Evolutionary conservation across 768 basidiomycete genomes (phyloP), one percentile per base, ranked within the genome.

Genomic region (Suillus fuscotomentosus): DNA sequence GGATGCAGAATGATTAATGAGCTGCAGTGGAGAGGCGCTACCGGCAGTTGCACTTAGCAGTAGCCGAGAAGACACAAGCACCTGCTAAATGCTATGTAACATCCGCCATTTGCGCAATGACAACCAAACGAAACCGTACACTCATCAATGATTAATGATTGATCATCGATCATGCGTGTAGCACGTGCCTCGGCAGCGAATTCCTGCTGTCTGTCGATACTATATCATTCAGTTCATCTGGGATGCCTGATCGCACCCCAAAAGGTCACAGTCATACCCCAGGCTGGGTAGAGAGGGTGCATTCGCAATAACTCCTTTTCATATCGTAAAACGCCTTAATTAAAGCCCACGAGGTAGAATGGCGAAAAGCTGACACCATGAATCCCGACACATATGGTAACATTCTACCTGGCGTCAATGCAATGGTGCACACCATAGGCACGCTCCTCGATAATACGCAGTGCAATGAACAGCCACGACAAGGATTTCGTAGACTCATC

Each of bases 381-480:
- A 78, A 86, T 41, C 94, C 95, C 0, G 79, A 86, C 65, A 82
- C 88, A 13, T 96, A 94, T 76, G 80, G 82, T 10, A 79, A 87
- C 60, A 78, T 95, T 31, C 82, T 98, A 55, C 81, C 87, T 1
- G 77, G 81, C 38, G 86, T 84, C 31, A 84, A 85, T 31, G 94
- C 90, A 0, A 90, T 98, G 31, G 94, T 99, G 47, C 95, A 98
- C 74, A 97, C 97, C 2, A 83, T 99, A 24, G 97, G 97, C 55
- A 93, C 90, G 17, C 86, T 99, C 57, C 80, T 99, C 43, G 94
- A 96, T 73, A 86, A 88, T 22, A 56, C 36, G 15, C 55, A 56
- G 14, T 36, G 53, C 17, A 54, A 54, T 54, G 22, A 56, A 38
- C 36, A 22, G 36, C 36, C 36, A 56, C 14, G 55, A 56, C 14